Evolutionary conservation across 1,139 yeast genomes (phyloP).

Genomic region (Yamadazyma diddensiae): DNA sequence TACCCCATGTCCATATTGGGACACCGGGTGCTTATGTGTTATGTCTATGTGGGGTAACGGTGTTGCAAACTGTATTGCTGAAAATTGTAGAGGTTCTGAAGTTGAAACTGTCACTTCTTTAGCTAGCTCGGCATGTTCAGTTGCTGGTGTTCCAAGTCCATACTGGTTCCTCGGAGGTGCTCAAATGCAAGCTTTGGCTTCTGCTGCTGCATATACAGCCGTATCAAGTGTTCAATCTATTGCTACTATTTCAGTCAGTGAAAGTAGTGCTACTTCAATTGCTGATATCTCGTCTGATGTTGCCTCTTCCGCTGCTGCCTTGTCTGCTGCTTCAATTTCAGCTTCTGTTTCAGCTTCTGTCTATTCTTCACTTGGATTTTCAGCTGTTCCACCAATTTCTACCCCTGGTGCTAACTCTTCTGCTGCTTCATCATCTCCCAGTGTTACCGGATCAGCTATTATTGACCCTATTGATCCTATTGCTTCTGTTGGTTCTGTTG

Average conservation of each 20-base stretch:
- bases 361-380: neutral
- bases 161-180: constrained; percentile 25
- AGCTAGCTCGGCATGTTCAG: constrained; percentile 22
- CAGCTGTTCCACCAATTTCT: constrained; percentile 1
- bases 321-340: constrained; percentile 2
- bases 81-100: constrained; percentile 25
- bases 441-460: constrained; percentile 11
- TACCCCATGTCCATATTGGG: constrained; percentile 47
- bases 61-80: constrained; percentile 30
- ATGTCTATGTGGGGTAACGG: constrained; percentile 28
- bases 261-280: constrained; percentile 4
- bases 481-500: neutral
- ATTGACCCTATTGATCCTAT: neutral
- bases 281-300: constrained; percentile 6
- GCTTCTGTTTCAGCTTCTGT: constrained; percentile 12
- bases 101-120: constrained; percentile 25
- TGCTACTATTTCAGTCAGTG: constrained; percentile 9
- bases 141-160: constrained; percentile 23
- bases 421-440: constrained; percentile 21
- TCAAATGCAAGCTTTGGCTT: constrained; percentile 27
- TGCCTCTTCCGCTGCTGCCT: constrained; percentile 2
- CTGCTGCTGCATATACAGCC: constrained; percentile 23
- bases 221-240: constrained; percentile 5
- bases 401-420: constrained; percentile 5
- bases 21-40: constrained; percentile 36